These are phyloP conservation scores for Fragosphaeria purpurea DNA, from an alignment of 2,329 filamentous ascomycete species.

Conservation along the genomic window DNA sequence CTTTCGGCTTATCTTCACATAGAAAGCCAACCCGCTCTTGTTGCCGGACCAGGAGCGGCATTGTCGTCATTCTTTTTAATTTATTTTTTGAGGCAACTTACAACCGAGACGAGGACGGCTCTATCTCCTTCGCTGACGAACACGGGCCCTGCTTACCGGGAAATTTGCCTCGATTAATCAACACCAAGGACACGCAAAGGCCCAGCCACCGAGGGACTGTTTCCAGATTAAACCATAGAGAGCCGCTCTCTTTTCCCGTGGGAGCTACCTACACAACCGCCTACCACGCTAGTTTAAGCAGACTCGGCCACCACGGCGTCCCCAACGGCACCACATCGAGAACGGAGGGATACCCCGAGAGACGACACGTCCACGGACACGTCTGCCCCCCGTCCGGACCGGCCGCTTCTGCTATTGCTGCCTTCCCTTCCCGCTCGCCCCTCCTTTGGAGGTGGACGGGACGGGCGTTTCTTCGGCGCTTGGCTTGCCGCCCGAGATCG, in stretches of 20 bases:
- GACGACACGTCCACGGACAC: no score
- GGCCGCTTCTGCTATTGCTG: slow-evolving; percentile 7
- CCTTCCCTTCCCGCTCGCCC: slow-evolving; percentile 42
- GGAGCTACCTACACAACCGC: background rate
- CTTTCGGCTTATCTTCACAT: no score
- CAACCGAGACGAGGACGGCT: no score
- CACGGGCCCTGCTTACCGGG: background rate
- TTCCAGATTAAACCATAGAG: background rate
- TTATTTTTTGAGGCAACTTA: no score
- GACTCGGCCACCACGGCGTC: slow-evolving; percentile 5
- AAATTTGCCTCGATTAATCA: no score
- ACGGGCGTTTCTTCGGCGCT: slow-evolving; percentile 27
- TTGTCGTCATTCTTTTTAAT: no score
- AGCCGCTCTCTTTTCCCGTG: background rate
- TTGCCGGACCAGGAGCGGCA: no score
- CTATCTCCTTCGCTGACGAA: no score
- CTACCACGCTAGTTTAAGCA: background rate
- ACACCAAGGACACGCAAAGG: no score
- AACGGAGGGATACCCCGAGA: background rate
- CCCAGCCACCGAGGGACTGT: background rate
- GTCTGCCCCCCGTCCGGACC: background rate
- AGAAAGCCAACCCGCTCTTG: no score
- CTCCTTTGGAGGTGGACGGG: slow-evolving; percentile 51
- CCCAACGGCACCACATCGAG: background rate
- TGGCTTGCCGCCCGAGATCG: background rate